Percentiles rank a stretch among this genome's conserved stretches.
Conservation (phyloP, 768 basidiomycete genomes). For the Agaricus subrufescens region DNA sequence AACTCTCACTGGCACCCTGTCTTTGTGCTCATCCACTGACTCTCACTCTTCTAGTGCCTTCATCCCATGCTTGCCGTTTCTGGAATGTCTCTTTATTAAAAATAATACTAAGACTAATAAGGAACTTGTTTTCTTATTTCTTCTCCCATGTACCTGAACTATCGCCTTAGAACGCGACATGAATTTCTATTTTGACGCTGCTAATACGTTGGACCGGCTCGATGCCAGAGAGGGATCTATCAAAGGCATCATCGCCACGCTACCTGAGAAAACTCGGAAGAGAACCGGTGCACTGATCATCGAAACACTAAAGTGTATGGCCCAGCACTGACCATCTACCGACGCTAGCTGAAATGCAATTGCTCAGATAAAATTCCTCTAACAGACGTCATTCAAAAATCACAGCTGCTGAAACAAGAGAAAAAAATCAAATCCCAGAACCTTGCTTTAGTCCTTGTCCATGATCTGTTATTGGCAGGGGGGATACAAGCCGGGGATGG, state of each 20-base stretch:
- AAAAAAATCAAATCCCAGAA: conserved; percentile 71
- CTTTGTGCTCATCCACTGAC: background rate
- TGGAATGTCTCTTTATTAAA: background rate
- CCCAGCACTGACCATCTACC: conserved; percentile 3
- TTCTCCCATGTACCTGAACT: conserved; percentile 13
- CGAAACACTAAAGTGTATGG: conserved; percentile 91
- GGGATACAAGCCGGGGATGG: conserved; percentile 92
- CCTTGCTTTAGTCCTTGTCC: conserved; percentile 82
- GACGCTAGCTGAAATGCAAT: conserved; percentile 12
- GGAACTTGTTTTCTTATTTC: background rate
- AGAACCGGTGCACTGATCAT: conserved; percentile 85
- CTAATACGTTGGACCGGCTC: conserved; percentile 76
- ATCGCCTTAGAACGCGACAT: conserved; percentile 44
- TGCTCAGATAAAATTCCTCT: conserved; percentile 73
- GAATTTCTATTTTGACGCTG: conserved; percentile 96
- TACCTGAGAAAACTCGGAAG: conserved; percentile 72
- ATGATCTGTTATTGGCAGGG: conserved; percentile 79
- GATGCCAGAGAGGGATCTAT: conserved; percentile 91
- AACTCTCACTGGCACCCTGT: conserved; percentile 22
- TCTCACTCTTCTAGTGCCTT: too few relatives aligned
- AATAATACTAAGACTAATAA: background rate
- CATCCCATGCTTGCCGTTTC: background rate
- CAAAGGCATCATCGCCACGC: conserved; percentile 71
- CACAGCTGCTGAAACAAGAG: conserved; percentile 72
- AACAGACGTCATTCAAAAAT: conserved; percentile 58